Evolutionary conservation across 768 basidiomycete species (phyloP), one percentile per base, ranked within the genome.

Genomic region (Rhodotorula paludigena): DNA sequence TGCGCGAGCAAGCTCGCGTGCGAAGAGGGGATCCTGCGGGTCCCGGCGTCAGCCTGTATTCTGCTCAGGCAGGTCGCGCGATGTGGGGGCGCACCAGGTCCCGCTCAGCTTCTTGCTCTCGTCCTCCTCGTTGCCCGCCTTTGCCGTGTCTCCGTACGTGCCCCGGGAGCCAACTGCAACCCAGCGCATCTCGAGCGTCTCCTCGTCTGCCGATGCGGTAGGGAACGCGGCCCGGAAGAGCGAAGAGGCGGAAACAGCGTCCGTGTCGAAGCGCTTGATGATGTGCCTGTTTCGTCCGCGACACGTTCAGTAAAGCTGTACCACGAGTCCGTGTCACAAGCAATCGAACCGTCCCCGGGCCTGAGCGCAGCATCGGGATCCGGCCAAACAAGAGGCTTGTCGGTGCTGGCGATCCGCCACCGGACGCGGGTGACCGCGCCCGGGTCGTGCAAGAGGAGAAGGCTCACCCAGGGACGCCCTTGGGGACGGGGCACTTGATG

Each of bases 191-290:
- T 74, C 73, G 38, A 45, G 33, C 11, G 42, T 38, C 55, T 74
- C 74, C 25, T 69, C 71, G 7, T 60, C 63, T 5, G 63, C 71
- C 7, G 53, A 36, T 18, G 74, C 68, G 33, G 9, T 36, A 12
- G 74, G 74, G 60, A 63, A 74, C 2, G 74, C 74, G 39, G 69
- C 74, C 42, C 71, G 68, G 66, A 74, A 74, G 41, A 74, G 71
- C 25, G 71, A 72, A 0, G 68, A 69, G 16, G 74, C 74, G 0
- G 71, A 72, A n/a, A 74, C 61, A 48, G 74, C 74, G 52, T 72
- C 52, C 20, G 74, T 74, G 55, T 74, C 74, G 71, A 74, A 74
- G 33, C 74, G 69, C 63, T 72, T 69, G 74, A 74, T 74, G 69
- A 74, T 66, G 66, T 74, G 74, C 5, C 73, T 74, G 64, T 14